Base-by-base conservation (phyloP, 305 asterid species). In the Fraxinus nigra region DNA sequence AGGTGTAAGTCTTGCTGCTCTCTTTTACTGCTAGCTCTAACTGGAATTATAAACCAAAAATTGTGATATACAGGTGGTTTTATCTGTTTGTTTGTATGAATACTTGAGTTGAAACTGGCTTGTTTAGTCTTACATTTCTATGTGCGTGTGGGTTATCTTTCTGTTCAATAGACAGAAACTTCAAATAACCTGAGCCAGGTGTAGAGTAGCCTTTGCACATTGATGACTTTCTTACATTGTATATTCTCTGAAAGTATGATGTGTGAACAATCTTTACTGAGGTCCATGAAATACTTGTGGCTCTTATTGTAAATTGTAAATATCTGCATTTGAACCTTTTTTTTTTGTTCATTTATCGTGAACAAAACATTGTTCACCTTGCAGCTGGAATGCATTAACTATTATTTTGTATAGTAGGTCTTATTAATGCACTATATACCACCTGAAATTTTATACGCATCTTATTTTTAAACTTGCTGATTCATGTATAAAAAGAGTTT, bases 1-100 rank as follows among this genome's bases (percentile, higher is more conserved):
- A 84, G 82, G 63, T 56, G 93, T 89, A 85, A 77, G 90, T 76
- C n/a, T n/a, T 30, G 37, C 37, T 69, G 20, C 75, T 69, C 28
- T 26, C 38, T 69, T 69, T 6, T 6, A 30, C 38, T 13, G 75
- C 75, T 13, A 30, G 35, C 35, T 24, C 35, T 65, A 8, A 65
- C 73, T 65, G 73, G 18, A 65, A 65, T 26, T 3, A 65, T 9
- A 14, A 30, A 26, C 73, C 73, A 63, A 65, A 65, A 65, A 65
- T n/a, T 28, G 40, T 69, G 75, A 69, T 30, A 54, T 54, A 30
- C 20, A 3, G 38, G n/a, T 1, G n/a, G 9, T 69, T 69, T 14
- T 28, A 4, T 28, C 20, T 69, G 22, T 69, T 33, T 20, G 13
- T 30, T 13, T 69, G 20, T 30, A 13, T 69, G 75, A 69, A 69